phyloP scores from a whole-genome alignment of 208 protist species.

The Borovskyia barvae region DNA sequence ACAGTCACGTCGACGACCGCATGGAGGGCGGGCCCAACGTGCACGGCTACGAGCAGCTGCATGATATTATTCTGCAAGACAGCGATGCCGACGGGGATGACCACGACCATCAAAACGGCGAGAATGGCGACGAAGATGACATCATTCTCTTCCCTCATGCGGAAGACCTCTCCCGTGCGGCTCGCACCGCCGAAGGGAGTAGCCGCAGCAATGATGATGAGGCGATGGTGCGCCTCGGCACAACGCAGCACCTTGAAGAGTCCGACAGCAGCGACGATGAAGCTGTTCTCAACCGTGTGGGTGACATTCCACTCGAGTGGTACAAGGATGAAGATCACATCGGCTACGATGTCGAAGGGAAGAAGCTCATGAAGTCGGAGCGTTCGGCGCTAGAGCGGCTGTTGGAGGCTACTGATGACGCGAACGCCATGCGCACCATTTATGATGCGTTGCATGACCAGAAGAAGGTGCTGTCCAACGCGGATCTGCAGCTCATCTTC shows the following conservation, averaged over 20 bases:
- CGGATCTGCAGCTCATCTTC: constrained; percentile 91
- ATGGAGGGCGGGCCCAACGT: background rate
- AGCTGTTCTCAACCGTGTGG: constrained; percentile 87
- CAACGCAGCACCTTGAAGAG: constrained; percentile 76
- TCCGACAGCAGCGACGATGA: constrained; percentile 91
- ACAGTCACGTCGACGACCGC: background rate
- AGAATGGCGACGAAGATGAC: constrained; percentile 28
- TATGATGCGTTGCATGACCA: constrained; percentile 90
- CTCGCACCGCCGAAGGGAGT: background rate
- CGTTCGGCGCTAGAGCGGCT: constrained; percentile 87
- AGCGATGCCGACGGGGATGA: constrained; percentile 28
- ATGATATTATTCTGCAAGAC: constrained; percentile 82
- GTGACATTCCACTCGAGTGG: constrained; percentile 94
- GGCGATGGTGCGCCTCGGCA: constrained; percentile 63
- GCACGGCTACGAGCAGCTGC: constrained; percentile 32
- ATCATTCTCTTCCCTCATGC: constrained; percentile 84
- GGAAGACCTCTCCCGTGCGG: constrained; percentile 43
- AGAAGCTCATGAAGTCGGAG: constrained; percentile 88
- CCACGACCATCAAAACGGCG: constrained; percentile 24
- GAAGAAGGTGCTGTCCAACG: constrained; percentile 87
- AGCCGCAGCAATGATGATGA: constrained; percentile 12
- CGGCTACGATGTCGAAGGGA: constrained; percentile 92
- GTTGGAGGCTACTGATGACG: constrained; percentile 91
- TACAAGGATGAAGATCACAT: constrained; percentile 93
- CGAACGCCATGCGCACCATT: constrained; percentile 90